phyloP scores from a whole-genome alignment of 176 grass and related monocot genomes.

The Aegilops sharonensis region DNA sequence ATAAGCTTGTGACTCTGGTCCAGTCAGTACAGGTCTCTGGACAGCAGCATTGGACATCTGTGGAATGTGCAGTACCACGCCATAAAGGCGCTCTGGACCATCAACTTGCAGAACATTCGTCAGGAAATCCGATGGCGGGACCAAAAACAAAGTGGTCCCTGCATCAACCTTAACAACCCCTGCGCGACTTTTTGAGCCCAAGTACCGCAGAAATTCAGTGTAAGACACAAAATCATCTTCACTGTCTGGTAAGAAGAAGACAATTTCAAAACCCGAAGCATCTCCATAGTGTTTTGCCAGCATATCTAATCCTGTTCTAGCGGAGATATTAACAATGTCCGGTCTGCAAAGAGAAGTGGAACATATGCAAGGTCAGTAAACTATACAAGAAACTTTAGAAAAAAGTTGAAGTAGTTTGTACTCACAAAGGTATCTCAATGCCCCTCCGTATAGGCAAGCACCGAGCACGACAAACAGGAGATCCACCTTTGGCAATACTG shows the following conservation, averaged over 20 bases:
- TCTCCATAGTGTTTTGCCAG: conserved; percentile 74
- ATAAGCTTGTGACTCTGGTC: conserved; percentile 36
- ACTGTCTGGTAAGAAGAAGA: conserved; percentile 84
- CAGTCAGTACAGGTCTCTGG: conserved; percentile 44
- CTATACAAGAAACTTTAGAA: conserved; percentile 22
- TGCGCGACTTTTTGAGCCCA: conserved; percentile 78
- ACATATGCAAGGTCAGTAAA: conserved; percentile 16
- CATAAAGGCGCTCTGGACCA: conserved; percentile 87
- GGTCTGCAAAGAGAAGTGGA: conserved; percentile 55
- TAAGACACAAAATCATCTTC: conserved; percentile 96
- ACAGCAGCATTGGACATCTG: conserved; percentile 55
- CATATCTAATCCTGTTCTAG: conserved; percentile 89
- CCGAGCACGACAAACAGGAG: conserved; percentile 81
- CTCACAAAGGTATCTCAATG: conserved; percentile 72
- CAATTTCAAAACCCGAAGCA: conserved; percentile 69
- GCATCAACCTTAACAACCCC: conserved; percentile 92
- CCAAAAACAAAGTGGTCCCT: conserved; percentile 78
- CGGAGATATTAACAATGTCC: conserved; percentile 69
- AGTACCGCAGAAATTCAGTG: conserved; percentile 85
- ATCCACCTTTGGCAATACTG: conserved; percentile 79
- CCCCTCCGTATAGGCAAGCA: conserved; percentile 80
- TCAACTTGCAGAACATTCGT: conserved; percentile 72
- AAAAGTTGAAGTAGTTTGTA: conserved; percentile 15
- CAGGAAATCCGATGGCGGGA: conserved; percentile 86
- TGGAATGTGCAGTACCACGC: conserved; percentile 74